Evolutionary conservation across 179 eudicot genomes (phyloP), one percentile per base, ranked within the genome.

Genomic region (Corrigiola litoralis): DNA sequence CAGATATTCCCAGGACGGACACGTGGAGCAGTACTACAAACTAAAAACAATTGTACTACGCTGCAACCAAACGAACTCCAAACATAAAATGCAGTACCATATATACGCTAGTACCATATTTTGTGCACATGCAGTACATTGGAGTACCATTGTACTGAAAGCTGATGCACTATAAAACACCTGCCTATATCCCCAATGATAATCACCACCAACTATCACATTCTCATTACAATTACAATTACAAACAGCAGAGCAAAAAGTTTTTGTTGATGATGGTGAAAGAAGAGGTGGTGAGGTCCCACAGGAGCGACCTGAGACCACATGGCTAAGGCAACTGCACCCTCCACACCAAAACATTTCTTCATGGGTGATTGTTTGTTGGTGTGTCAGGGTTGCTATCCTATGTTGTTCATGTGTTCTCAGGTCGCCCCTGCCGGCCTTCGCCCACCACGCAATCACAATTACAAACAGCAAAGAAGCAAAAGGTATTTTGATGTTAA

Each of bases 391-490:
- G 63, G 51, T 4, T 37, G 31, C 17, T 29, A 13, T 17, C 17
- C 40, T 9, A 13, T 6, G 49, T 7, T 27, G 49, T 64, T 71
- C 37, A 72, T 82, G 87, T 87, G 94, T 88, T 88, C 95, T 88
- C 95, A 88, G 91, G 95, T 88, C 91, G 85, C 95, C 95, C 95
- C 90, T 85, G 85, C 70, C 7, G 81, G 78, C 58, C 78, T 77
- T 70, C 65, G 54, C 40, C 57, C 55, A 73, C 80, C 73, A 70
- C 53, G 48, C 27, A 6, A 69, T 33, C 37, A 16, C n/a, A n/a
- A n/a, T n/a, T n/a, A n/a, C n/a, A n/a, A n/a, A n/a, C n/a, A n/a
- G n/a, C n/a, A n/a, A n/a, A n/a, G n/a, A n/a, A n/a, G n/a, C n/a
- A n/a, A n/a, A n/a, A n/a, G n/a, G n/a, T n/a, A n/a, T n/a, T n/a